These are phyloP conservation scores for Scheffersomyces ergatensis DNA, from an alignment of 805 yeast genomes.

Conservation along the genomic window DNA sequence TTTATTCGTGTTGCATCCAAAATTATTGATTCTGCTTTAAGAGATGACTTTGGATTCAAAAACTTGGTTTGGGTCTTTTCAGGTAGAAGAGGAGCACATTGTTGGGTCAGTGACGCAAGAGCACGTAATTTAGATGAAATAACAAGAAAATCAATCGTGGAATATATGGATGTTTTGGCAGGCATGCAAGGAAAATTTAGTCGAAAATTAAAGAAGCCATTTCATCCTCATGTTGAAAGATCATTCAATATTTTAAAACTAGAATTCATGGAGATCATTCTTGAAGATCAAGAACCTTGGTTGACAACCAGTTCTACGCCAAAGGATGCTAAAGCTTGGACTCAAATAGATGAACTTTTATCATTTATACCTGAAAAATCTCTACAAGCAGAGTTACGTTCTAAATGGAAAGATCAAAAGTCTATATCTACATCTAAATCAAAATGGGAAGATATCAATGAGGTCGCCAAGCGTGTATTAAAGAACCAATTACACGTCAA, in stretches of 20 bases:
- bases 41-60: slow-evolving; percentile 86
- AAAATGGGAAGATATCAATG: slow-evolving; percentile 80
- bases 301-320: slow-evolving; percentile 23
- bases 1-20: slow-evolving; percentile 83
- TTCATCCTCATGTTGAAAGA: slow-evolving; percentile 83
- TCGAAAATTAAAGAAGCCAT: slow-evolving; percentile 63
- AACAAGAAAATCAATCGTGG: slow-evolving; percentile 74
- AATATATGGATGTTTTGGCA: slow-evolving; percentile 74
- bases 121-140: slow-evolving; percentile 75
- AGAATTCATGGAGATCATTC: slow-evolving; percentile 61
- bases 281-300: slow-evolving; percentile 91
- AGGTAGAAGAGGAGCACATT: slow-evolving; percentile 98
- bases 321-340: slow-evolving; percentile 48
- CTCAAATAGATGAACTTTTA: slow-evolving; percentile 51
- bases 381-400: slow-evolving; percentile 49
- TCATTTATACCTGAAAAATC: slow-evolving; percentile 62
- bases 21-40: slow-evolving; percentile 66
- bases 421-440: slow-evolving; percentile 44
- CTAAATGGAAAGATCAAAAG: slow-evolving; percentile 50
- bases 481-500: slow-evolving; percentile 46
- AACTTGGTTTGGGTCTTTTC: slow-evolving; percentile 93
- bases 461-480: slow-evolving; percentile 44
- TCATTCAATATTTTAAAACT: slow-evolving; percentile 66
- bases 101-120: slow-evolving; percentile 90
- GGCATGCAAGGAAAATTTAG: slow-evolving; percentile 27